Evolutionary conservation across 129 eudicot genomes (phyloP).

Genomic region (Chrysanthemum makinoi): DNA sequence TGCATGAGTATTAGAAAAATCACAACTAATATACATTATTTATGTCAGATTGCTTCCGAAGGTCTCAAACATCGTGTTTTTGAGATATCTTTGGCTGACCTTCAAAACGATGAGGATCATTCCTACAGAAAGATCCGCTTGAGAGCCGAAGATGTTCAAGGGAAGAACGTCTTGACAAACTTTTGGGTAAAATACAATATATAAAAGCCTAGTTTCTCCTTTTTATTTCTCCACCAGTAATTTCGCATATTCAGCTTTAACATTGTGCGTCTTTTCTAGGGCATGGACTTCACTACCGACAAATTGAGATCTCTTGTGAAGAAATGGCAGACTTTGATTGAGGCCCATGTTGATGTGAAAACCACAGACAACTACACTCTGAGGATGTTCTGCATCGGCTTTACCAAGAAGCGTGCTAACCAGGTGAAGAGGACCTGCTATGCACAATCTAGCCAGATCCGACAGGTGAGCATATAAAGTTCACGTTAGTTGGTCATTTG

Average conservation of each 20-base stretch:
- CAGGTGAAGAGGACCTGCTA: conserved; percentile 82
- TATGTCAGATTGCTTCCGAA: conserved; percentile 71
- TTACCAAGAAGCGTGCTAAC: conserved; percentile 88
- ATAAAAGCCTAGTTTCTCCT: neutral
- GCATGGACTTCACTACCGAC: conserved; percentile 83
- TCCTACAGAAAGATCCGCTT: conserved; percentile 78
- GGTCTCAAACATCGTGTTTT: conserved; percentile 84
- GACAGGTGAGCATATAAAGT: conserved; percentile 39
- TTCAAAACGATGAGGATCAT: conserved; percentile 76
- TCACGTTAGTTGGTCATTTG: neutral
- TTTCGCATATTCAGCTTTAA: neutral
- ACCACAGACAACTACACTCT: conserved; percentile 73
- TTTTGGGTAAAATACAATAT: conserved; percentile 49
- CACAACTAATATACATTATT: neutral
- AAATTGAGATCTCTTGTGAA: conserved; percentile 73
- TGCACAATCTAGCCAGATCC: conserved; percentile 83
- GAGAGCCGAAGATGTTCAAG: conserved; percentile 88
- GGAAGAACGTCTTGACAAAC: conserved; percentile 72
- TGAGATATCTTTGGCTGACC: conserved; percentile 77
- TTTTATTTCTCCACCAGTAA: neutral
- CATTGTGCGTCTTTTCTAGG: conserved; percentile 31
- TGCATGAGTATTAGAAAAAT: neutral
- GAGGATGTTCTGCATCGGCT: conserved; percentile 84
- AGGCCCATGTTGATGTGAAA: conserved; percentile 88
- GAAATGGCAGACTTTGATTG: conserved; percentile 79